Conservation (phyloP, 352 stramenopile species). For the Hyphochytrium catenoides region DNA sequence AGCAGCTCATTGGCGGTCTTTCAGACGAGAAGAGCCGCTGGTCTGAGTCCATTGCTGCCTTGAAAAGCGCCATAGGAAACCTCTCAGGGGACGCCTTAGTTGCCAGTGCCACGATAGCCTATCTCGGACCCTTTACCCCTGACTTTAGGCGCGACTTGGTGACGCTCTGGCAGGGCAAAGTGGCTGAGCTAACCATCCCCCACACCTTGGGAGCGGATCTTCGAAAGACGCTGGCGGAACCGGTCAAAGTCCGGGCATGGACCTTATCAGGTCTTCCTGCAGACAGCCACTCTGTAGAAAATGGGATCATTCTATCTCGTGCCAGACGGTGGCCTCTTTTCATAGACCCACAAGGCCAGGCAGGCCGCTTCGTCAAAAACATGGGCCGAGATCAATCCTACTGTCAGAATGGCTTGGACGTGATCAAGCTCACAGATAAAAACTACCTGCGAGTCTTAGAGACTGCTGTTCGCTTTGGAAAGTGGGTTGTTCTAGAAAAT, state of each 20-base stretch:
- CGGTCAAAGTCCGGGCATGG: conserved; percentile 58
- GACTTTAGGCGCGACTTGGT: conserved; percentile 16
- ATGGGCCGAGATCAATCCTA: conserved; percentile 43
- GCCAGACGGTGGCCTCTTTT: conserved; percentile 70
- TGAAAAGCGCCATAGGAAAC: conserved; percentile 11
- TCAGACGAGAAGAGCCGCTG: conserved; percentile 22
- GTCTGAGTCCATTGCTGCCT: not conserved
- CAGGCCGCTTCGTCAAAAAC: conserved; percentile 68
- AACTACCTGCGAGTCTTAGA: conserved; percentile 19
- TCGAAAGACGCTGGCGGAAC: conserved; percentile 36
- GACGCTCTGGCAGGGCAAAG: conserved; percentile 12
- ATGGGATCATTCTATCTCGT: conserved; percentile 61
- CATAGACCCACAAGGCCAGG: conserved; percentile 80
- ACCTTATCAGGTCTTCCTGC: conserved; percentile 60
- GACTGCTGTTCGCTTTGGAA: conserved; percentile 13
- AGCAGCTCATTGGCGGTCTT: conserved; percentile 33
- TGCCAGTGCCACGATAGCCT: conserved; percentile 25
- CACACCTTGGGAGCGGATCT: conserved; percentile 24
- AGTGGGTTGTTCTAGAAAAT: conserved; percentile 28
- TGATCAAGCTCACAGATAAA: conserved; percentile 29
- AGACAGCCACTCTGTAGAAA: conserved; percentile 63
- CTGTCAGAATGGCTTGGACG: conserved; percentile 24
- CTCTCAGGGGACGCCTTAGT: conserved; percentile 35
- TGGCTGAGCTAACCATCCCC: conserved; percentile 13
- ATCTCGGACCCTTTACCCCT: conserved; percentile 33